A percentile compares a stretch with the other conserved stretches of the same genome.
These are phyloP conservation scores for Fusarium metavorans DNA, from an alignment of 2,329 filamentous ascomycete species.

Conservation along the genomic window DNA sequence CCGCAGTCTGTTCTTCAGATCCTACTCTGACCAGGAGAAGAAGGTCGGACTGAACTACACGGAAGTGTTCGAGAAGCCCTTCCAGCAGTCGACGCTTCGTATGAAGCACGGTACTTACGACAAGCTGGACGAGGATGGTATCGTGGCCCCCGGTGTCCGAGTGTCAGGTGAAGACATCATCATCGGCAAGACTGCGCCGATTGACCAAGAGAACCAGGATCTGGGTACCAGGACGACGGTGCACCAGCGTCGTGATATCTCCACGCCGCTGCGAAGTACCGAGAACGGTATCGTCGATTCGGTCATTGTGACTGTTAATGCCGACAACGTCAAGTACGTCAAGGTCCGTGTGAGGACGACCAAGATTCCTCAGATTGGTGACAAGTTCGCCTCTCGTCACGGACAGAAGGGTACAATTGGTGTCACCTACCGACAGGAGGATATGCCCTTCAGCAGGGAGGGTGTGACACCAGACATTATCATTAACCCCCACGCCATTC, in stretches of 20 bases:
- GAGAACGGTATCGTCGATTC: conserved; percentile 97
- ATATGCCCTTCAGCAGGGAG: conserved; percentile 97
- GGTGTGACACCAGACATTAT: conserved; percentile 95
- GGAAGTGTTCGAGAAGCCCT: conserved; percentile 96
- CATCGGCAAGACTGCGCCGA: conserved; percentile 97
- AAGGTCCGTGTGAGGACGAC: conserved; percentile 98
- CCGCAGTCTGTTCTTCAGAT: conserved; percentile 96
- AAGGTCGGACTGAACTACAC: conserved; percentile 92
- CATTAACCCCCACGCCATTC: conserved; percentile 99
- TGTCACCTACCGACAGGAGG: conserved; percentile 96
- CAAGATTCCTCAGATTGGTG: conserved; percentile 97
- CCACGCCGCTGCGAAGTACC: conserved; percentile 92
- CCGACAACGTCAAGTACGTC: conserved; percentile 93
- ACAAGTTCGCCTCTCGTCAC: conserved; percentile 99
- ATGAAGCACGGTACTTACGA: conserved; percentile 97
- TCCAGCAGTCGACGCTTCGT: conserved; percentile 85
- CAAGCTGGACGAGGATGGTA: conserved; percentile 96
- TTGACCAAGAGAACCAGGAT: conserved; percentile 92
- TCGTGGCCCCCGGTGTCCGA: conserved; percentile 92
- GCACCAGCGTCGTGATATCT: conserved; percentile 95
- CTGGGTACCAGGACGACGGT: conserved; percentile 90
- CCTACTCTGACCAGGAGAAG: conserved; percentile 98
- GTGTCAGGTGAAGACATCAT: conserved; percentile 99
- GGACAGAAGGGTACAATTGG: conserved; percentile 99
- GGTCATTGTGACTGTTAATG: conserved; percentile 93